Percentiles rank a stretch among this genome's conserved stretches.
Conservation (phyloP, 352 stramenopile species). For the Globisporangium takayamanum region DNA sequence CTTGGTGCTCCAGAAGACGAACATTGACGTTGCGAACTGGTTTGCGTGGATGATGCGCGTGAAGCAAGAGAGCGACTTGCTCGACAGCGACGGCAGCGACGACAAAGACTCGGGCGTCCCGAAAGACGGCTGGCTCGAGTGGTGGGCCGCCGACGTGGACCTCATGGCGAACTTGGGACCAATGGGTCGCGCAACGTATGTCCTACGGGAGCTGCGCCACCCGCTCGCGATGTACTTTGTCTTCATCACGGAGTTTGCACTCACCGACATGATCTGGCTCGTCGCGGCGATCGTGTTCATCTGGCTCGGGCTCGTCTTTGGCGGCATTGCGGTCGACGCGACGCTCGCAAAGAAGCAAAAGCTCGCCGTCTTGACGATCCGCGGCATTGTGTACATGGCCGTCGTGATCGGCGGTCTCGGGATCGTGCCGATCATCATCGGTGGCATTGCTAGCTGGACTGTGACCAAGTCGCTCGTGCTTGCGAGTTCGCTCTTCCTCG, state of each 20-base stretch:
- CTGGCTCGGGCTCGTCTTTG: slow-evolving; percentile 49
- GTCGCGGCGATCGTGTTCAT: slow-evolving; percentile 42
- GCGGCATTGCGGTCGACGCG: slow-evolving; percentile 36
- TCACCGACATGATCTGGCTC: slow-evolving; percentile 37
- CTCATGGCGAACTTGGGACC: slow-evolving; percentile 57
- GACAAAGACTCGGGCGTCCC: slow-evolving; percentile 31
- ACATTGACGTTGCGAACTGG: slow-evolving; percentile 77
- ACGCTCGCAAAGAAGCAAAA: slow-evolving; percentile 52
- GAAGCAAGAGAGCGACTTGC: slow-evolving; percentile 29
- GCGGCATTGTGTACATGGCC: slow-evolving; percentile 73
- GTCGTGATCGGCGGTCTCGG: slow-evolving; percentile 53
- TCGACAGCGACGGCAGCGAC: slow-evolving; percentile 20
- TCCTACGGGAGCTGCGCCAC: slow-evolving; percentile 70
- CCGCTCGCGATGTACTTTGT: slow-evolving; percentile 80
- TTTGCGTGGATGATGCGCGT: slow-evolving; percentile 83
- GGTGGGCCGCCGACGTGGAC: slow-evolving; percentile 64
- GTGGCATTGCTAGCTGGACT: slow-evolving; percentile 47
- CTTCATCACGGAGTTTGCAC: slow-evolving; percentile 62
- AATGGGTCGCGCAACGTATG: slow-evolving; percentile 74
- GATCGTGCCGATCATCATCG: slow-evolving; percentile 48
- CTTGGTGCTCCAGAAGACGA: slow-evolving; percentile 79
- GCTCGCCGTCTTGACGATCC: slow-evolving; percentile 42
- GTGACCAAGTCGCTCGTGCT: slow-evolving; percentile 64
- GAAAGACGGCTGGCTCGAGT: slow-evolving; percentile 71
- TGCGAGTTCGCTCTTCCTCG: slow-evolving; percentile 57